Evolutionary conservation across 345 rosid genomes (phyloP), one percentile per base, ranked within the genome.

Genomic region (Acer saccharum): DNA sequence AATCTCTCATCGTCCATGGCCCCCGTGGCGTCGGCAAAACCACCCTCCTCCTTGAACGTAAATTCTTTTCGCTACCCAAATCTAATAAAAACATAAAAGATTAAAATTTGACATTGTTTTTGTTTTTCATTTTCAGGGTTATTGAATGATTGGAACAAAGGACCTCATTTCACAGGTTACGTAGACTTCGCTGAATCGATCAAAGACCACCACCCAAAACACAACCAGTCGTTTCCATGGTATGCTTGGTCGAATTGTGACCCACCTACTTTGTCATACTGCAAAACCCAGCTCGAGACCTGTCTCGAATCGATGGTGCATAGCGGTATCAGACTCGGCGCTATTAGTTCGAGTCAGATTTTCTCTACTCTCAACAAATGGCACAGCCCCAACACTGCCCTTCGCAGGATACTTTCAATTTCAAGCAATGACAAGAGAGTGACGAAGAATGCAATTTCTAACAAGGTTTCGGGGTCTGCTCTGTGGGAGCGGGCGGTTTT

Each of bases 21-120:
- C 99, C 99, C 75, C 93, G 99, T 27, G 99, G 99, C 85, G 93
- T 86, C 83, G 98, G 98, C 89, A 96, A 96, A 81, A 96, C 99
- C 81, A 94, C 99, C 18, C 87, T 96, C 69, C 79, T 96, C 83
- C 92, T 92, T 25, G 95, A 96, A 70, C 93, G 98, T 94, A 89
- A 48, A 13, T 43, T 1, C 13, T 21, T 21, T 2, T 20, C 3
- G 9, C 8, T 60, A 10, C 50, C 14, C 50, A 46, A 46, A 46
- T 2, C 3, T 3, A 10, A 46, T 9, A 60, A 60, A 60, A n/a
- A 18, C 64, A 60, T 20, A 60, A n/a, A 0, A 0, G 23, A 10
- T 20, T 60, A 60, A 6, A 60, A 60, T 43, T 55, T 10, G 1
- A 46, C 32, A 23, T n/a, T 18, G 0, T 20, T 21, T 61, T 71